A percentile compares a stretch with the other conserved stretches of the same genome.
Conservation (phyloP, 148 eudicot genomes). For the Rhododendron williamsianum region DNA sequence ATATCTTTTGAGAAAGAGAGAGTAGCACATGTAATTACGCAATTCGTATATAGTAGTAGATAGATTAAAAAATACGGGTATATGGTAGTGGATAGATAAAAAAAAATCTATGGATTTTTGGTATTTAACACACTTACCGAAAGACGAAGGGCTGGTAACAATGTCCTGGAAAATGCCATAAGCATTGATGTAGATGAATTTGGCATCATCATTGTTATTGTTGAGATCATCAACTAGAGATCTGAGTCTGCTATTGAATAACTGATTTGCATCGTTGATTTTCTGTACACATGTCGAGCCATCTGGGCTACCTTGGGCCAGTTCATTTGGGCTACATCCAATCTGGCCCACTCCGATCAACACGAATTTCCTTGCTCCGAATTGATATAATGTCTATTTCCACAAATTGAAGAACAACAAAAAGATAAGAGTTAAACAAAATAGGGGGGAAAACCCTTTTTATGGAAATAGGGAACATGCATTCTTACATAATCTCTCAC, state of each 20-base stretch:
- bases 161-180: conserved; percentile 51
- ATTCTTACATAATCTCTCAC: too few species aligned
- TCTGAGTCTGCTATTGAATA: conserved; percentile 36
- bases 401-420: neutral
- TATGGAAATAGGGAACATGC: too few species aligned
- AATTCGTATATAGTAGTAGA: neutral
- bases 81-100: neutral
- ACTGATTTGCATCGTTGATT: conserved; percentile 36
- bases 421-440: neutral
- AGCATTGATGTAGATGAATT: conserved; percentile 38
- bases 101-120: too few species aligned
- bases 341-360: conserved; percentile 45
- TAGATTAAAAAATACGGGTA: neutral
- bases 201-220: conserved; percentile 26
- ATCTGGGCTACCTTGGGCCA: conserved; percentile 72
- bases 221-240: conserved; percentile 38
- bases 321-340: conserved; percentile 45
- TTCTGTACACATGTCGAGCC: conserved; percentile 48
- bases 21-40: neutral
- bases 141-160: conserved; percentile 24
- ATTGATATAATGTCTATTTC: conserved; percentile 25
- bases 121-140: conserved; percentile 17
- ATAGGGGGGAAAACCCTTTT: neutral
- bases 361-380: conserved; percentile 53
- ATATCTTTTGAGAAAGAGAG: neutral